These are phyloP conservation scores for Penicillium sp. DNA, from an alignment of 2,329 filamentous ascomycete species.

Conservation along the genomic window DNA sequence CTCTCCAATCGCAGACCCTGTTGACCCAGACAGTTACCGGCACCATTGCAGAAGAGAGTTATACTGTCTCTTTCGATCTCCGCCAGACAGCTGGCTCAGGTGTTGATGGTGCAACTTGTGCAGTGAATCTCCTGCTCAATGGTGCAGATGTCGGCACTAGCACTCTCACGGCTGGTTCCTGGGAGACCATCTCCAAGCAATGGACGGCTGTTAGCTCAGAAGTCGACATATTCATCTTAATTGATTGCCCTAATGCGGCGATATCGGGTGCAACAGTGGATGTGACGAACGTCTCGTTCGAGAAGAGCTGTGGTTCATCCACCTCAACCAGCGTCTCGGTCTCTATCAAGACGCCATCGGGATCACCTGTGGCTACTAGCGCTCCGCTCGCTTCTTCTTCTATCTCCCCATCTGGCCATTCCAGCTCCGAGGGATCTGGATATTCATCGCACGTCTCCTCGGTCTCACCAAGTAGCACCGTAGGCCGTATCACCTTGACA, in stretches of 20 bases:
- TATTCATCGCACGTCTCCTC: not conserved
- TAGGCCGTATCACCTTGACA: not conserved
- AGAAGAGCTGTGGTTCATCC: constrained; percentile 1
- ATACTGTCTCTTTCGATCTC: constrained; percentile 2
- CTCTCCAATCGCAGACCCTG: not conserved
- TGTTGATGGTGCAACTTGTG: not conserved
- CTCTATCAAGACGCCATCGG: not conserved
- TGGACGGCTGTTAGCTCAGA: not conserved
- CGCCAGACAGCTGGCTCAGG: not conserved
- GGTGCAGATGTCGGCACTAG: not conserved
- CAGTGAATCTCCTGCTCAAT: not conserved
- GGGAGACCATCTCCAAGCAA: not conserved
- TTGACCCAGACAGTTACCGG: not conserved
- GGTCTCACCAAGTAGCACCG: not conserved
- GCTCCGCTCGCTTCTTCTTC: not conserved
- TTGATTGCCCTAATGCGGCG: not conserved
- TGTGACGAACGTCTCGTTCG: not conserved
- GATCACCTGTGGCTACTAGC: not conserved
- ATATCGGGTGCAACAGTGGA: not conserved
- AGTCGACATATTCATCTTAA: not conserved
- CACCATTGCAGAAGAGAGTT: not conserved
- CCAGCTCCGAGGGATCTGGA: not conserved
- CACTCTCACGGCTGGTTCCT: not conserved
- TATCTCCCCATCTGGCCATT: not conserved
- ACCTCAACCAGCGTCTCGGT: not conserved